These are phyloP conservation scores for Pseudogymnoascus sp. DNA, from an alignment of 2,329 filamentous ascomycete species.

Conservation along the genomic window DNA sequence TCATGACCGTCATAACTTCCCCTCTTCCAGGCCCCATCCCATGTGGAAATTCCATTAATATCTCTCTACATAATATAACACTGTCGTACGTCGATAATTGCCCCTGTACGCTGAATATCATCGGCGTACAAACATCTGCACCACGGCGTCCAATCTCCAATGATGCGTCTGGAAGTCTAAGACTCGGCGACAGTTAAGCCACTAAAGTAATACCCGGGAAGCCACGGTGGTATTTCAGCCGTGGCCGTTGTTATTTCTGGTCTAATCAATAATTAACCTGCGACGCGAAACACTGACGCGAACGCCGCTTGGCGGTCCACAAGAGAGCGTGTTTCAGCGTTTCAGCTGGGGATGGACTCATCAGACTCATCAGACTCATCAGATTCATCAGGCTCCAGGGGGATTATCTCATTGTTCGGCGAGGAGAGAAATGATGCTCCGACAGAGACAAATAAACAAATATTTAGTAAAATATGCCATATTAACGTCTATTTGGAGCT, in stretches of 20 bases:
- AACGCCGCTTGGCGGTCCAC: not conserved
- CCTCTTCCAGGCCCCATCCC: not conserved
- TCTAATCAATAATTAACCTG: not conserved
- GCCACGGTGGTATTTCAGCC: not conserved
- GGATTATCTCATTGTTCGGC: not conserved
- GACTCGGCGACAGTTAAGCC: not conserved
- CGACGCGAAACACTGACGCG: slow-evolving; percentile 2
- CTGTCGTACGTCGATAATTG: not conserved
- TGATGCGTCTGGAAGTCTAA: not conserved
- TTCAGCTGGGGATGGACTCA: not conserved
- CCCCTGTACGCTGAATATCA: not conserved
- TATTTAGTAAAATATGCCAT: not conserved
- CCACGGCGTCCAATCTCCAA: not conserved
- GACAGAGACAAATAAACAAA: not conserved
- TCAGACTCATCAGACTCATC: not conserved
- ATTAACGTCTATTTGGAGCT: not conserved
- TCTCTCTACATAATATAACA: not conserved
- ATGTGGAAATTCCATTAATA: not conserved
- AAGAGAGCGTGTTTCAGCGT: not conserved
- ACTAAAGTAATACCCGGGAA: not conserved
- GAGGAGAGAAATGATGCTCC: not conserved
- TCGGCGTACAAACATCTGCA: not conserved
- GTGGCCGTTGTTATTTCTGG: not conserved
- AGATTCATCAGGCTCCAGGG: not conserved
- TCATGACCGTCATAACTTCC: not conserved